Percentiles rank a stretch among this genome's conserved stretches.
Conservation (phyloP, 106 monocot genomes). For the Alisma plantagoaquatica region DNA sequence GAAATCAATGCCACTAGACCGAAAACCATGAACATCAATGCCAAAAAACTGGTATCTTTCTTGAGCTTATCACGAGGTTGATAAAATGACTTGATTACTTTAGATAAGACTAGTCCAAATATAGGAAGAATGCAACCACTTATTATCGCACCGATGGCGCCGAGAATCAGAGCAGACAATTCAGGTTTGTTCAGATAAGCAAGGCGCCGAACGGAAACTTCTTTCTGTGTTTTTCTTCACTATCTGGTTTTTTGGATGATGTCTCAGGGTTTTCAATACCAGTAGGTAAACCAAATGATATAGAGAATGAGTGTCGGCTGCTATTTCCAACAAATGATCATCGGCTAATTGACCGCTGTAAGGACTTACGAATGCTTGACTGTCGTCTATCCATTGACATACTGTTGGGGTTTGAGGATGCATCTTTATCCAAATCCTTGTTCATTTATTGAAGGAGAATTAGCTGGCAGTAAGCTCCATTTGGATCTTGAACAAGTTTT, state of each 20-base stretch:
- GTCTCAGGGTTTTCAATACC: conserved; percentile 1
- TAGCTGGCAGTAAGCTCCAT: conserved; percentile 45
- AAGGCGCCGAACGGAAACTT: conserved; percentile 5
- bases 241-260: not conserved
- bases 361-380: not conserved
- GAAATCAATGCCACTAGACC: conserved; percentile 7
- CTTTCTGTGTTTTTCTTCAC: not conserved
- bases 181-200: conserved; percentile 15
- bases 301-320: conserved; percentile 1
- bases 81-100: conserved; percentile 14
- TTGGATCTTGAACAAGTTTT: conserved; percentile 31
- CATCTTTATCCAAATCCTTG: conserved; percentile 2
- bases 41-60: conserved; percentile 11
- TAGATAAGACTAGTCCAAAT: conserved; percentile 12
- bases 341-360: conserved; percentile 1
- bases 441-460: conserved; percentile 39
- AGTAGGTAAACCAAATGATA: not conserved
- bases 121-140: conserved; percentile 12
- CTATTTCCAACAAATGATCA: conserved; percentile 1
- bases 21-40: conserved; percentile 11
- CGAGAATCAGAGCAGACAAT: conserved; percentile 12
- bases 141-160: conserved; percentile 7
- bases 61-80: conserved; percentile 2
- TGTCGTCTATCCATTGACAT: not conserved
- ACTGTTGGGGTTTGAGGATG: not conserved